Percentiles rank a stretch among this genome's conserved stretches.
Conservation (phyloP, 2,329 filamentous ascomycete genomes). For the Cladophialophora exuberans region DNA sequence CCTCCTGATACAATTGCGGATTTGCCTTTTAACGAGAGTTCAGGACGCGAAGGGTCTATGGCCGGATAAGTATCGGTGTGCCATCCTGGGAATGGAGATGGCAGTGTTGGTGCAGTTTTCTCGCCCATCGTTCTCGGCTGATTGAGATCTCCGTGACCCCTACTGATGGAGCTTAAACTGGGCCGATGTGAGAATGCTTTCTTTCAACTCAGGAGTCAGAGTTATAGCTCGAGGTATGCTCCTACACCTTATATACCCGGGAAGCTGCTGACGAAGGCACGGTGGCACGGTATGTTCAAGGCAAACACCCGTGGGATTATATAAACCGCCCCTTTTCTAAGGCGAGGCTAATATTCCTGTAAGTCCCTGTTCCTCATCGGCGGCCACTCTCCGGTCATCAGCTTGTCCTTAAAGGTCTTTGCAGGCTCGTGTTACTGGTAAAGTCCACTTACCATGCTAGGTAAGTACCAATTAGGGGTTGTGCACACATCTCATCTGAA, state of each 20-base stretch:
- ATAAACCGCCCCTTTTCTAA: too few species aligned
- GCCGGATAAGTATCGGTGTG: conserved; percentile 45
- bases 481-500: too few species aligned
- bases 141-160: not conserved
- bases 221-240: not conserved
- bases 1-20: conserved; percentile 59
- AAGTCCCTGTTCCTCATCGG: too few species aligned
- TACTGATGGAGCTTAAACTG: not conserved
- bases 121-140: conserved; percentile 2
- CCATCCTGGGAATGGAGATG: conserved; percentile 10
- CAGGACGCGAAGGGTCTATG: conserved; percentile 41
- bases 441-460: too few species aligned
- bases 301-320: too few species aligned
- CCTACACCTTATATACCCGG: not conserved
- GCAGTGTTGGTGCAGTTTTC: not conserved
- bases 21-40: conserved; percentile 39
- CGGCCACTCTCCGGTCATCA: not conserved
- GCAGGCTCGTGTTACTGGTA: too few species aligned
- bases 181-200: not conserved
- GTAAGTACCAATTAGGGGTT: too few species aligned
- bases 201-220: too few species aligned
- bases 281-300: not conserved
- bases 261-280: not conserved
- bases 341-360: too few species aligned
- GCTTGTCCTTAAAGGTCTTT: not conserved